These are phyloP conservation scores for Ceratocystis ficicola DNA, from an alignment of 2,329 filamentous ascomycete genomes.

Conservation along the genomic window DNA sequence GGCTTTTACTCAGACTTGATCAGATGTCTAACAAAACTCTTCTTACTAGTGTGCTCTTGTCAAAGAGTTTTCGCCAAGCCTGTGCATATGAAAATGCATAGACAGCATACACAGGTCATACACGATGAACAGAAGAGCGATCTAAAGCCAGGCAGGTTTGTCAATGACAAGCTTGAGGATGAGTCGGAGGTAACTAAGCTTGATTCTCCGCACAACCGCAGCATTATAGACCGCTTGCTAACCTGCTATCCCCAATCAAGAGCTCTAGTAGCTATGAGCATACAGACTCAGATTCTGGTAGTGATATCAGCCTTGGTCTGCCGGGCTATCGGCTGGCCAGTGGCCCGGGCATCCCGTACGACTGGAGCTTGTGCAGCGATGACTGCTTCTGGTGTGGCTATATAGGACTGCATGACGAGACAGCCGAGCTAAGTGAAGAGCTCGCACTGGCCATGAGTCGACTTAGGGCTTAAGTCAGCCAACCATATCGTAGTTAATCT, in stretches of 20 bases:
- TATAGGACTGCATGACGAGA: background rate
- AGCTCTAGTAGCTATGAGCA: background rate
- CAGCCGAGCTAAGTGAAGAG: background rate
- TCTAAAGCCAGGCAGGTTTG: background rate
- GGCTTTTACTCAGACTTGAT: background rate
- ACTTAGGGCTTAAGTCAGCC: background rate
- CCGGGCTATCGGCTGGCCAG: background rate
- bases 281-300: background rate
- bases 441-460: background rate
- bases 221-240: too few relatives aligned
- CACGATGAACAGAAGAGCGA: background rate
- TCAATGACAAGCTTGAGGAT: background rate
- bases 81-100: background rate
- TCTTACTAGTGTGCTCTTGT: background rate
- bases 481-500: background rate
- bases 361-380: constrained; percentile 10
- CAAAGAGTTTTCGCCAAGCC: background rate
- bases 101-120: background rate
- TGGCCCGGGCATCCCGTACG: background rate
- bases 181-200: too few relatives aligned
- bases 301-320: too few relatives aligned
- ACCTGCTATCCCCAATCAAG: background rate
- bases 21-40: background rate
- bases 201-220: too few relatives aligned
- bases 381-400: constrained; percentile 7